Evolutionary conservation across 2,329 filamentous ascomycete species (phyloP), one percentile per base, ranked within the genome.

Genomic region (Aspergillus awamori): DNA sequence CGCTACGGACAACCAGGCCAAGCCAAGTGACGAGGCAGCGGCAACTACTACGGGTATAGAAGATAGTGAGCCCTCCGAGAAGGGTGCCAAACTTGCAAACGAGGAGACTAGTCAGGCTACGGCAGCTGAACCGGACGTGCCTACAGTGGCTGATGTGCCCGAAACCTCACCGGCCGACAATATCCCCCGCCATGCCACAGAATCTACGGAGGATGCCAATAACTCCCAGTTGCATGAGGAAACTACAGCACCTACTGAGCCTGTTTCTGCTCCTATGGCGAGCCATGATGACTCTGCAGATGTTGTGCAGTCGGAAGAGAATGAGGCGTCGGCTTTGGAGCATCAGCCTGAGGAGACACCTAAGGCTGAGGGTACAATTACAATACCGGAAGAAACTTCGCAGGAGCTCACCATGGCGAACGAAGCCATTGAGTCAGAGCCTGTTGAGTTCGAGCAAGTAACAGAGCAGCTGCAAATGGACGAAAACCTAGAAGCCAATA

Each of bases 151-250:
- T 24, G n/a, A 8, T 17, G 10, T 7, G 15, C 13, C 53, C 11
- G 39, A 47, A 30, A 10, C 17, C 2, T 36, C 26, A 4, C 17
- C 24, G 17, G 24, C 8, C 22, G 24, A 52, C 3, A 17, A 53
- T 8, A 24, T 11, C 28, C 2, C 20, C 17, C 13, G 15, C 3
- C 39, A 48, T 13, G 5, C 24, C 15, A 24, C 36, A n/a, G 51
- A 54, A 24, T 15, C 33, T 28, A 55, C 39, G 36, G 55, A 58
- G 20, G 38, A 28, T n/a, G 10, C n/a, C 13, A 58, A 62, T 17
- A 45, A 49, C 10, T n/a, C 11, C 15, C 51, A 57, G 20, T 1
- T 26, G 33, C 30, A 3, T 8, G 47, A 60, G n/a, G 45, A 57
- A 13, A 7, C 11, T 10, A 48, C 51, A 33, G 57, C 47, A 2